These are phyloP conservation scores for Backusella parvicylindrica DNA, from an alignment of 192 early-diverging fungal species.

Conservation along the genomic window DNA sequence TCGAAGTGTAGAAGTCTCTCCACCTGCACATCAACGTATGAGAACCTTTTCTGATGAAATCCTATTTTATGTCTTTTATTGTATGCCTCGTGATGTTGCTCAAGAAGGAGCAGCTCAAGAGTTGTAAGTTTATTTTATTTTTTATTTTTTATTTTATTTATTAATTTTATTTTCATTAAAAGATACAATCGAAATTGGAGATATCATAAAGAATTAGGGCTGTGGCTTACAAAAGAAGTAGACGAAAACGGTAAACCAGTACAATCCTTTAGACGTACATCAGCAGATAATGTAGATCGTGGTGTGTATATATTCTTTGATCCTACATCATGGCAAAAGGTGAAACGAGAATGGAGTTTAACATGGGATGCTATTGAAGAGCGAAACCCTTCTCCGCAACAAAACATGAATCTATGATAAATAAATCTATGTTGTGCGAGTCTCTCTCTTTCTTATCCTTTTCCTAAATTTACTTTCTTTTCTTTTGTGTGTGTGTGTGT, in stretches of 20 bases:
- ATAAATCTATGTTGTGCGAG: not conserved
- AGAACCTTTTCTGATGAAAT: not conserved
- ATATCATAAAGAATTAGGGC: not conserved
- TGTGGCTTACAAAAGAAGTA: conserved; percentile 42
- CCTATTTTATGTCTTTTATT: conserved; percentile 12
- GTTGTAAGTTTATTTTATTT: conserved; percentile 1
- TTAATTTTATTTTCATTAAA: not conserved
- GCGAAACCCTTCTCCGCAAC: conserved; percentile 27
- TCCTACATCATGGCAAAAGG: conserved; percentile 81
- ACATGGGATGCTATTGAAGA: conserved; percentile 90
- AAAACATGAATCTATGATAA: not conserved
- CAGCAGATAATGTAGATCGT: conserved; percentile 60
- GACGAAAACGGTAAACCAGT: conserved; percentile 46
- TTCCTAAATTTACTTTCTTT: not conserved
- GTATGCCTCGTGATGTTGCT: not conserved
- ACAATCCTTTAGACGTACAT: conserved; percentile 44
- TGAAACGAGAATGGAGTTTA: conserved; percentile 86
- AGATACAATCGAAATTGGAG: conserved; percentile 8
- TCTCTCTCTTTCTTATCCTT: not conserved
- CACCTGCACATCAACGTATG: not conserved
- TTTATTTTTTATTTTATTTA: not conserved
- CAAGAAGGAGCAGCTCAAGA: not conserved
- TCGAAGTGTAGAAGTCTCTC: not conserved
- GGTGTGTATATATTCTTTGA: conserved; percentile 94
- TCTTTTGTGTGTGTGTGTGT: not conserved